Evolutionary conservation across 1,284 basidiomycete species (phyloP).

Genomic region (Porogramme epimiltina): DNA sequence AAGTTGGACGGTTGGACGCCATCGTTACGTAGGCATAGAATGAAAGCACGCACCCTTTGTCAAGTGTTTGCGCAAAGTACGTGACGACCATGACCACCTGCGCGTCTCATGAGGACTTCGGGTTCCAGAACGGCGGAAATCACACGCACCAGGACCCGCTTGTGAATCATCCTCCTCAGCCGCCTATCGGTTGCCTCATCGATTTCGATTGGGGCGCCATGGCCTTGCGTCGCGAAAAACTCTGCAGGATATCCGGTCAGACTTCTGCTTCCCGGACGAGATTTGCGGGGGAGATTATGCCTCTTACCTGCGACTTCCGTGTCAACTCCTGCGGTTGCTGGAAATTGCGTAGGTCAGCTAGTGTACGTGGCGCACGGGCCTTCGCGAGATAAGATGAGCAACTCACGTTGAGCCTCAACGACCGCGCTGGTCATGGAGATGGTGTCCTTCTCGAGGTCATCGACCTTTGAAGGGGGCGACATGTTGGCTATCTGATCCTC

Average conservation of each 20-base stretch:
- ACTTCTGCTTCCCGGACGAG: too few relatives aligned
- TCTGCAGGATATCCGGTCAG: constrained; percentile 31
- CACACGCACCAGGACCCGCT: constrained; percentile 42
- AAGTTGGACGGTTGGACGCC: background rate
- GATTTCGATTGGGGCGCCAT: constrained; percentile 35
- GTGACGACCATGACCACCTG: constrained; percentile 51
- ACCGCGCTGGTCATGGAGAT: constrained; percentile 25
- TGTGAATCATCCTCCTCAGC: constrained; percentile 51
- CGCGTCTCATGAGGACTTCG: too few relatives aligned
- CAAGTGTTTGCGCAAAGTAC: constrained; percentile 54
- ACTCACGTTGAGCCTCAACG: constrained; percentile 17
- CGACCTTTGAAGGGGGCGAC: too few relatives aligned
- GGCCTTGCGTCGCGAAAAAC: constrained; percentile 42
- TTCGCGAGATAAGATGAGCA: background rate
- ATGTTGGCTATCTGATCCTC: too few relatives aligned
- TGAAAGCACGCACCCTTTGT: constrained; percentile 43
- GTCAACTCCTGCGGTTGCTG: constrained; percentile 39
- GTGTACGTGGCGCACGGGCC: too few relatives aligned
- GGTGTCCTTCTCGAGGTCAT: constrained; percentile 34
- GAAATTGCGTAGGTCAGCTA: too few relatives aligned
- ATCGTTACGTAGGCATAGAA: background rate
- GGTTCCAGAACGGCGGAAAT: background rate
- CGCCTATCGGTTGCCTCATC: constrained; percentile 47
- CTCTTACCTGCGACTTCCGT: constrained; percentile 44
- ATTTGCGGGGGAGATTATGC: too few relatives aligned